Base-by-base conservation (phyloP, 352 stramenopile species). In the Phytophthora rubi region DNA sequence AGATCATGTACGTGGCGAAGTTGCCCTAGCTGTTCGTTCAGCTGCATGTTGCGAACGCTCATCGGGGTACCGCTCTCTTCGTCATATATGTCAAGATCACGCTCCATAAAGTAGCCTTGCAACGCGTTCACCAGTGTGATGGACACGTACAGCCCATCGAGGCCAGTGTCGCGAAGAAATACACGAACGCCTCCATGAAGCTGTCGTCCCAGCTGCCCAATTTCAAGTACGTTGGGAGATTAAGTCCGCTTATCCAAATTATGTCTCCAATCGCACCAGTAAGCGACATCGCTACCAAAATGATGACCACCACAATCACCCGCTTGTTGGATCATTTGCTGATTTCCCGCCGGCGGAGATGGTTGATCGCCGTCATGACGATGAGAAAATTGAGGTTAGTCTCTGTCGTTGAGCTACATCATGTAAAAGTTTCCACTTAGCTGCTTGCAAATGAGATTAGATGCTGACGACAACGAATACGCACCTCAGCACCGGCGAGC, bases 61-160 rank as follows among this genome's bases (percentile, higher is more conserved):
- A 97, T 90, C 0, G 73, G 79, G 0, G 82, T 86, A 21, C 86
- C 86, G 26, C 69, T 90, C 49, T 89, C 87, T 44, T 70, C 73
- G 45, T 97, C 85, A 52, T 94, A 97, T 89, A 97, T 97, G 32
- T 95, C 82, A n/a, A 96, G 59, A 71, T 97, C 90, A 4, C 66
- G 51, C 63, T 92, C 82, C 89, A 96, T 96, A 21, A 96, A 95
- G 61, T 81, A 93, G 0, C 80, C 86, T 70, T 98, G 94, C 15
- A 98, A 61, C 0, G 93, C 91, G 56, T 94, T 96, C 3, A 97
- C 89, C 21, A 97, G 80, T 18, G 89, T 94, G 59, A 94, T 94
- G 0, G 86, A 92, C 32, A 97, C 90, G 57, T 97, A 95, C 1
- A 97, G 74, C n/a, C 83, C 82, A 97, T 95, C 8, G 85, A 91